phyloP scores from a whole-genome alignment of 2,329 filamentous ascomycete species.

The Monilinia fructicola region DNA sequence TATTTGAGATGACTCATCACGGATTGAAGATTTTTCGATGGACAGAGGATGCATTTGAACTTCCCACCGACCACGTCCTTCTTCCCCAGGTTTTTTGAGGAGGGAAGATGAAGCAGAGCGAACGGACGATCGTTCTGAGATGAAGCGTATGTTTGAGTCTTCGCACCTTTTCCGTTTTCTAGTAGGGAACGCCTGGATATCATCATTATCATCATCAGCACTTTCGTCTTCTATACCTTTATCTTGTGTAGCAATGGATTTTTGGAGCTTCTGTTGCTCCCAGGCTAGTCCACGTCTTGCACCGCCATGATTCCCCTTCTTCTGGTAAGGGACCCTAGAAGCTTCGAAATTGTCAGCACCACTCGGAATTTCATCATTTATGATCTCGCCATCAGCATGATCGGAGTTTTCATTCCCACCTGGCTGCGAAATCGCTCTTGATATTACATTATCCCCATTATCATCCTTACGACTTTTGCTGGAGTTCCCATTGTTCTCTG shows the following conservation, averaged over 20 bases:
- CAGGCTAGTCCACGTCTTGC: constrained; percentile 4
- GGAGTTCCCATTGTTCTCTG: neutral
- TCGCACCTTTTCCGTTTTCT: neutral
- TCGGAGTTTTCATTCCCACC: neutral
- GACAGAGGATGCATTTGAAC: neutral
- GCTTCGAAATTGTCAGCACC: neutral
- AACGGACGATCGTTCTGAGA: neutral
- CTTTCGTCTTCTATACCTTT: neutral
- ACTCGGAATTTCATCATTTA: neutral
- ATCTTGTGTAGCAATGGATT: neutral
- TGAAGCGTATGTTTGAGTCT: neutral
- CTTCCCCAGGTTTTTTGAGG: neutral
- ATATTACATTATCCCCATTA: neutral
- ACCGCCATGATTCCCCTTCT: neutral
- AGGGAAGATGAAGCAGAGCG: neutral
- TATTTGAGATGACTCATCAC: neutral
- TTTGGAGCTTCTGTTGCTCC: neutral
- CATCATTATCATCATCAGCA: neutral
- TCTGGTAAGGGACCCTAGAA: neutral
- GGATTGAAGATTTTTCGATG: neutral
- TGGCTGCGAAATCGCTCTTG: neutral
- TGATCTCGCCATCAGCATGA: neutral
- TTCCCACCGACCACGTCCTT: neutral
- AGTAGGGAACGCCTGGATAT: neutral
- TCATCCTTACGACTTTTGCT: neutral